Conservation (phyloP, 768 basidiomycete species). For the Suillus weaverae region DNA sequence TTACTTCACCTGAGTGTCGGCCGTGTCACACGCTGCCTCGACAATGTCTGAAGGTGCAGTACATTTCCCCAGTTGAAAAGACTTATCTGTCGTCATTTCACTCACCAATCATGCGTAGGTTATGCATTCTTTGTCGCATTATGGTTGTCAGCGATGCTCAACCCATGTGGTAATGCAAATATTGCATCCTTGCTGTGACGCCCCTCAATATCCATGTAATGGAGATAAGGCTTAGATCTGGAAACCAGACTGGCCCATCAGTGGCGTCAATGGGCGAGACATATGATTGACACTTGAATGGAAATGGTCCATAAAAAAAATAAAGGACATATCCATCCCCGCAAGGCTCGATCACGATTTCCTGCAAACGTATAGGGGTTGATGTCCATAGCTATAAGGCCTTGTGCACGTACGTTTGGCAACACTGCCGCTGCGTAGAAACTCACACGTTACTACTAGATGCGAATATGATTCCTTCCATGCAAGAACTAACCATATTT, state of each 20-base stretch:
- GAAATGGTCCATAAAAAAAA: background rate
- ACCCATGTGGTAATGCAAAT: background rate
- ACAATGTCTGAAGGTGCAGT: background rate
- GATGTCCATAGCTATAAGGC: background rate
- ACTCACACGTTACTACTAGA: background rate
- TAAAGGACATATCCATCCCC: background rate
- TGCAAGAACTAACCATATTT: background rate
- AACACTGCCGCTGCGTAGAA: background rate
- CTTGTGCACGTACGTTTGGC: background rate
- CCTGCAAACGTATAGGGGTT: background rate
- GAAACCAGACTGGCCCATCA: background rate
- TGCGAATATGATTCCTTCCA: background rate
- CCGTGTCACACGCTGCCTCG: background rate
- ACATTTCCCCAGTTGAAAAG: background rate
- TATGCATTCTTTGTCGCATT: background rate
- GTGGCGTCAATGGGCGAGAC: background rate
- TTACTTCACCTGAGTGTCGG: background rate
- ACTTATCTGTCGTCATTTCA: background rate
- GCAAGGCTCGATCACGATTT: slow-evolving; percentile 1
- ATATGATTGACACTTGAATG: background rate
- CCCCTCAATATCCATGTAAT: background rate
- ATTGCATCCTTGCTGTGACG: background rate
- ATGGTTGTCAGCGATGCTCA: background rate
- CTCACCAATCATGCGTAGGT: background rate
- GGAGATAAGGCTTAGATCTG: background rate